These are phyloP conservation scores for Atkinsonella hypoxylon DNA, from an alignment of 2,329 filamentous ascomycete genomes.

Conservation along the genomic window DNA sequence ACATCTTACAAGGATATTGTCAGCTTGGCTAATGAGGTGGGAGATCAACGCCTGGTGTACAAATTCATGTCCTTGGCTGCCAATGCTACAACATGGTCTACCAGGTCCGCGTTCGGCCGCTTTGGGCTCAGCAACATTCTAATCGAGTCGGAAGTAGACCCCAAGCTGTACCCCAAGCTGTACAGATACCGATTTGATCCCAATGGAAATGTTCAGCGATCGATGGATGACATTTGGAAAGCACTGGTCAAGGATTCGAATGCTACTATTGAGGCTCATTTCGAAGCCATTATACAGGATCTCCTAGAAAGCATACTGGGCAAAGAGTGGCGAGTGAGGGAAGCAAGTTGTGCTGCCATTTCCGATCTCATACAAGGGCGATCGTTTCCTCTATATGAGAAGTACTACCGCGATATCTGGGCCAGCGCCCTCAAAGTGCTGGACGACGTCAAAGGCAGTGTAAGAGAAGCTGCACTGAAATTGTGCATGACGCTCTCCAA, in stretches of 20 bases:
- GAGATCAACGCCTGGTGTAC: slow-evolving; percentile 92
- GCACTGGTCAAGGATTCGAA: slow-evolving; percentile 83
- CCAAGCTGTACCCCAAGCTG: slow-evolving; percentile 89
- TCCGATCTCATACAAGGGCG: slow-evolving; percentile 78
- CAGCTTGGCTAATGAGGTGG: slow-evolving; percentile 87
- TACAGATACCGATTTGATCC: slow-evolving; percentile 93
- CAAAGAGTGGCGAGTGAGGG: slow-evolving; percentile 83
- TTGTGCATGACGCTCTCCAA: slow-evolving; percentile 78
- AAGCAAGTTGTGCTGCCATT: slow-evolving; percentile 85
- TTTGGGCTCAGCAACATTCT: slow-evolving; percentile 89
- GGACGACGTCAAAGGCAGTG: slow-evolving; percentile 90
- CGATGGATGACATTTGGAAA: slow-evolving; percentile 98
- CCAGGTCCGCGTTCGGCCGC: slow-evolving; percentile 86
- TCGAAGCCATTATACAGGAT: slow-evolving; percentile 81
- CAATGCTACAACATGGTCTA: slow-evolving; percentile 94
- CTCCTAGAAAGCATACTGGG: slow-evolving; percentile 76
- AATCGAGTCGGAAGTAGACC: slow-evolving; percentile 77
- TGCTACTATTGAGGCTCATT: slow-evolving; percentile 64
- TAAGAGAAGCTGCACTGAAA: slow-evolving; percentile 67
- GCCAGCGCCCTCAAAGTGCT: slow-evolving; percentile 76
- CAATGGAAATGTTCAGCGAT: slow-evolving; percentile 80
- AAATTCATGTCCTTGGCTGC: slow-evolving; percentile 96
- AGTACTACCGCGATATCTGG: slow-evolving; percentile 79
- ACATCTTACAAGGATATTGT: slow-evolving; percentile 98
- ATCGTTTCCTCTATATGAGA: slow-evolving; percentile 64